These are phyloP conservation scores for Nicotiana noctiflora DNA, from an alignment of 257 asterid genomes.

Conservation along the genomic window DNA sequence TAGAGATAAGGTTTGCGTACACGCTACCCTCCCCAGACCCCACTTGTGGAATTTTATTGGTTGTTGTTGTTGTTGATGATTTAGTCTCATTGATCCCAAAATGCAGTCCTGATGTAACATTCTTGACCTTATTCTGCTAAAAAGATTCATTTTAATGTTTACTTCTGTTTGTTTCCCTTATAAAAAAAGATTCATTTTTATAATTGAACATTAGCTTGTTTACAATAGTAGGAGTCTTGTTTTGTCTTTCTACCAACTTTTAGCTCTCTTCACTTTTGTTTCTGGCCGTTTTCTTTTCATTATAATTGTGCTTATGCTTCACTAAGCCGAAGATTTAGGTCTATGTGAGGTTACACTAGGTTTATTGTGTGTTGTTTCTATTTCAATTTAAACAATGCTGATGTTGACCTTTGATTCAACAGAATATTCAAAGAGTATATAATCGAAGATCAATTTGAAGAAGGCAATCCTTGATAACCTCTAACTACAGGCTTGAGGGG, in stretches of 20 bases:
- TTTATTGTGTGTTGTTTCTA: no score
- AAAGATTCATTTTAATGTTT: not conserved
- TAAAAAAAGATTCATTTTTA: not conserved
- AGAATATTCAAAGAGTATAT: not conserved
- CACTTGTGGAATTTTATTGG: no score
- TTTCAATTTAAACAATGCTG: no score
- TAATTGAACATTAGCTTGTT: not conserved
- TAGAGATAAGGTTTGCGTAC: no score
- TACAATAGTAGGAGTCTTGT: not conserved
- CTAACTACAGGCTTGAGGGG: not conserved
- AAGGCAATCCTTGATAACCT: not conserved
- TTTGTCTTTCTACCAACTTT: constrained; percentile 3
- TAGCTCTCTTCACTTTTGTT: not conserved
- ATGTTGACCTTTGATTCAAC: constrained; percentile 1
- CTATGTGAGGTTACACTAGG: no score
- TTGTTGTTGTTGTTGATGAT: no score
- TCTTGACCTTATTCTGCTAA: not conserved
- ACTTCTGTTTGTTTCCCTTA: not conserved
- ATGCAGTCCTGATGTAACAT: constrained; percentile 7
- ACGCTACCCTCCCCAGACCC: no score
- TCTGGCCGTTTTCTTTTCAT: no score
- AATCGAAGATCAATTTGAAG: not conserved
- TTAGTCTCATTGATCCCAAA: not conserved
- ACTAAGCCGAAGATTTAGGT: no score
- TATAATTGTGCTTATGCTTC: no score